These are phyloP conservation scores for Phaeoacremonium minimum DNA, from an alignment of 2,329 filamentous ascomycete species.

Conservation along the genomic window DNA sequence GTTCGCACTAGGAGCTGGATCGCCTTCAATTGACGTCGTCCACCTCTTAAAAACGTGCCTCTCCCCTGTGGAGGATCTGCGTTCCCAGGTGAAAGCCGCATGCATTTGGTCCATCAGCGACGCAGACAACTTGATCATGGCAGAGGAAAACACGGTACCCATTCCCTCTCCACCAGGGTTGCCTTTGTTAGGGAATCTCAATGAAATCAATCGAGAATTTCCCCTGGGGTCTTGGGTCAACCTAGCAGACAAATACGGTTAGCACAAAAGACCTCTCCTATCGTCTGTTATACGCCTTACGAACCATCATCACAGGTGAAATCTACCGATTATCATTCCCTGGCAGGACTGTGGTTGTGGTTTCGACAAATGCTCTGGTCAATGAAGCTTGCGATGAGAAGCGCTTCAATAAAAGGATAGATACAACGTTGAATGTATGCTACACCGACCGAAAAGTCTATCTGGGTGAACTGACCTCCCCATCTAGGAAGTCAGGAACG, in stretches of 20 bases:
- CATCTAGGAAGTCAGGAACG: slow-evolving; percentile 49
- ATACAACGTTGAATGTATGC: no score
- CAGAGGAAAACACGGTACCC: slow-evolving; percentile 22
- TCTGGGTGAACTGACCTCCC: no score
- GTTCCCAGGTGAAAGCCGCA: not conserved
- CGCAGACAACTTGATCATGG: not conserved
- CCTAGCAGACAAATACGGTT: slow-evolving; percentile 64
- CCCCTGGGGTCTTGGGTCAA: slow-evolving; percentile 50
- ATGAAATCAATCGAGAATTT: slow-evolving; percentile 56
- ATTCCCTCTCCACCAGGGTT: slow-evolving; percentile 63
- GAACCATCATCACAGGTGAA: slow-evolving; percentile 10
- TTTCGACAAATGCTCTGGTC: slow-evolving; percentile 31
- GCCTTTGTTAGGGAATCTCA: slow-evolving; percentile 62
- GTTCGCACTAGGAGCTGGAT: not conserved
- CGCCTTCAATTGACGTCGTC: no score
- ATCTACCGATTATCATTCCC: slow-evolving; percentile 10
- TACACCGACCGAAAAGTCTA: no score
- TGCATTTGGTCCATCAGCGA: not conserved
- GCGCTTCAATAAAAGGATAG: slow-evolving; percentile 54
- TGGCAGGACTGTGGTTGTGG: slow-evolving; percentile 6
- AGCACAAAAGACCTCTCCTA: slow-evolving; percentile 6
- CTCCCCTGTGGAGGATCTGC: not conserved
- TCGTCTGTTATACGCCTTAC: not conserved
- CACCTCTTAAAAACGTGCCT: no score
- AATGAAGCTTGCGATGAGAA: slow-evolving; percentile 61